Conservation (phyloP, 495 filamentous ascomycete genomes). For the Penicillium crystallinum region DNA sequence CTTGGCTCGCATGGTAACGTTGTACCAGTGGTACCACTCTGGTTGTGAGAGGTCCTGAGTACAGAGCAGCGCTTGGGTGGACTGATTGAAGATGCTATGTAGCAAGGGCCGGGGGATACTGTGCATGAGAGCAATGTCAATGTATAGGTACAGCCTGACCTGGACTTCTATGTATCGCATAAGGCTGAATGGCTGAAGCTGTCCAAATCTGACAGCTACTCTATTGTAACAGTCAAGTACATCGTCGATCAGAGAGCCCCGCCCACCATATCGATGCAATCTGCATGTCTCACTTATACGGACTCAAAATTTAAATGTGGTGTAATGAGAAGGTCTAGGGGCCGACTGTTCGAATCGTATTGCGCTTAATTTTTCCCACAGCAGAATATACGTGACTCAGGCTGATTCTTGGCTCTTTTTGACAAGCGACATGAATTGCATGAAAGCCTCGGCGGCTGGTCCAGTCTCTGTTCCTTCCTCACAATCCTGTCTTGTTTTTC, state of each 20-base stretch:
- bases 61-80: neutral
- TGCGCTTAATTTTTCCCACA: neutral
- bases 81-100: neutral
- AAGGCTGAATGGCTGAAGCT: neutral
- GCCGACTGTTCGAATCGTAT: neutral
- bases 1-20: slow-evolving; percentile 3
- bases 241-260: neutral
- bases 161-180: neutral
- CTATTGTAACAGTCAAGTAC: neutral
- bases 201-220: slow-evolving; percentile 4
- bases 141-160: neutral
- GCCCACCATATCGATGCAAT: neutral
- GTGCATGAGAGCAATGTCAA: neutral
- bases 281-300: slow-evolving; percentile 5
- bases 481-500: slow-evolving; percentile 35
- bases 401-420: slow-evolving; percentile 16
- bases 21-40: neutral
- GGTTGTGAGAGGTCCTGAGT: too few relatives aligned
- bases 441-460: slow-evolving; percentile 33
- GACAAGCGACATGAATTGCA: slow-evolving; percentile 38
- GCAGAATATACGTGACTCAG: neutral
- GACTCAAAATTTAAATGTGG: neutral
- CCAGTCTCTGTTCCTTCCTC: slow-evolving; percentile 36
- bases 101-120: neutral
- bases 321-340: neutral